phyloP scores from a whole-genome alignment of 192 early-diverging fungal genomes.

The Backusella psychrophila region DNA sequence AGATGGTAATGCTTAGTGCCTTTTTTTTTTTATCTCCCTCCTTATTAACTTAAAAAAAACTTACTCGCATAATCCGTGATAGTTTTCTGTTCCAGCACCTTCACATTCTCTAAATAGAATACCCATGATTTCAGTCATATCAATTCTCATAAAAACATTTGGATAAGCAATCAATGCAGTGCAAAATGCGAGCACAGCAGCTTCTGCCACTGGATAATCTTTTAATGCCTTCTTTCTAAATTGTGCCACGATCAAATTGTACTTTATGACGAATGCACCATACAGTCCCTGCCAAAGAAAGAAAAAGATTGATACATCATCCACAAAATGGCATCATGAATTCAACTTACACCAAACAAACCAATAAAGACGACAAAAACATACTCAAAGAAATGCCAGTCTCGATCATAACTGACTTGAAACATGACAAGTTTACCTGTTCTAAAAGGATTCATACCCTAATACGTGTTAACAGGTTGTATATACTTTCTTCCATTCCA shows the following conservation, averaged over 20 bases:
- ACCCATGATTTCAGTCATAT: slow-evolving; percentile 83
- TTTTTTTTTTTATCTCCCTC: background rate
- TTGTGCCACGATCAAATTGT: slow-evolving; percentile 66
- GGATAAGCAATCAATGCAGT: slow-evolving; percentile 68
- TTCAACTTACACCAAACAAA: slow-evolving; percentile 66
- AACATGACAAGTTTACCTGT: slow-evolving; percentile 98
- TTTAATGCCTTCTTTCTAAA: slow-evolving; percentile 69
- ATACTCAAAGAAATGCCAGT: slow-evolving; percentile 95
- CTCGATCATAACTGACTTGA: slow-evolving; percentile 87
- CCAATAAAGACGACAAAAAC: slow-evolving; percentile 77
- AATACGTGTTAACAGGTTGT: background rate
- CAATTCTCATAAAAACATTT: slow-evolving; percentile 77
- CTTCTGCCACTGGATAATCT: slow-evolving; percentile 66
- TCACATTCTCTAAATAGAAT: slow-evolving; percentile 73
- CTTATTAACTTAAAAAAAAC: background rate
- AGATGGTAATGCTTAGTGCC: background rate
- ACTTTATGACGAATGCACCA: slow-evolving; percentile 73
- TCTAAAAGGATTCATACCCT: slow-evolving; percentile 90
- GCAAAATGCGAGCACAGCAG: slow-evolving; percentile 56
- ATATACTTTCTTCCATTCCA: background rate
- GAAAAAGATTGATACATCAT: background rate
- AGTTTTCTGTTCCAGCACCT: slow-evolving; percentile 49
- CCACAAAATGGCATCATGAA: background rate
- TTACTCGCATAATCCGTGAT: slow-evolving; percentile 62
- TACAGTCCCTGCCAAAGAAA: slow-evolving; percentile 59